Conservation (phyloP, 1,139 yeast species). For the Nadsonia commutata region DNA sequence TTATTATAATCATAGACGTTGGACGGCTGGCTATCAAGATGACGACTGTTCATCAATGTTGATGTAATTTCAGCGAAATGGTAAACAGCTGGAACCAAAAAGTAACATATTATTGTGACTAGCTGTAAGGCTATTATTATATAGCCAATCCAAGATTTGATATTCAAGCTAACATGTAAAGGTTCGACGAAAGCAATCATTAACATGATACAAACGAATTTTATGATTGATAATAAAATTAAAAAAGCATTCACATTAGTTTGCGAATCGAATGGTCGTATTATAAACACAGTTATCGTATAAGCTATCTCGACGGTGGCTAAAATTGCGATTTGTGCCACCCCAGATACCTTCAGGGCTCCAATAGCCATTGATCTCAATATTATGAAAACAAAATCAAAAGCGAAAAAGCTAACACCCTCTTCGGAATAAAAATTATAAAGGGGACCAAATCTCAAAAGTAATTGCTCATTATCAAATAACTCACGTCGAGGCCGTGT, state of each 20-base stretch:
- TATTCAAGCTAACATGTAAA: not conserved
- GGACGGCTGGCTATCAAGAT: not conserved
- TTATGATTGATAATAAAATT: not conserved
- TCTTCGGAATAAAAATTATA: conserved; percentile 15
- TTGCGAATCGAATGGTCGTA: not conserved
- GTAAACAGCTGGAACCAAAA: not conserved
- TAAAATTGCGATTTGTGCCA: conserved; percentile 22
- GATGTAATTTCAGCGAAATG: not conserved
- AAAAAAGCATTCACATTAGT: not conserved
- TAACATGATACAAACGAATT: not conserved
- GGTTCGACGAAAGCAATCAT: not conserved
- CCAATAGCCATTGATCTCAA: conserved; percentile 23
- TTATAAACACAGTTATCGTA: not conserved
- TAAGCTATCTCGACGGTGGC: conserved; percentile 15
- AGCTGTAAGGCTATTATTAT: not conserved
- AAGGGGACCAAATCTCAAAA: conserved; percentile 7
- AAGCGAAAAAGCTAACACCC: conserved; percentile 11
- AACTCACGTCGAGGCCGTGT: conserved; percentile 11
- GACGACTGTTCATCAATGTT: not conserved
- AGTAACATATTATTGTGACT: not conserved
- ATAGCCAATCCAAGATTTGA: not conserved
- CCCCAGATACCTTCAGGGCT: conserved; percentile 22
- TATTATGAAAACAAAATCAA: conserved; percentile 15
- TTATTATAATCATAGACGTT: not conserved
- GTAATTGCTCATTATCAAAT: conserved; percentile 18